Base-by-base conservation (phyloP, 2,329 filamentous ascomycete species). In the Dichotomopilus funicola region DNA sequence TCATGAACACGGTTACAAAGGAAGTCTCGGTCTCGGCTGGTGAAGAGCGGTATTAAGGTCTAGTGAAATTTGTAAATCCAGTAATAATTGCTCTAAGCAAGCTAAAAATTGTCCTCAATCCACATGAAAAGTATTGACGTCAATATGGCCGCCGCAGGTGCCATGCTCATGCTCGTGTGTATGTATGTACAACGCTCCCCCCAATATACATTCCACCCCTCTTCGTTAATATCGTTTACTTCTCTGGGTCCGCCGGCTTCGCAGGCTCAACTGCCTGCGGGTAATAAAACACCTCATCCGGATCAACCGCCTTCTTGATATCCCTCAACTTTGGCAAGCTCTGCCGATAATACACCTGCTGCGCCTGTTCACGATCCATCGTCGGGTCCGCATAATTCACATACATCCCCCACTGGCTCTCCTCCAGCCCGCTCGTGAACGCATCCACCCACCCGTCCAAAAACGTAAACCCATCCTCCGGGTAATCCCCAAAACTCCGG, bases 321-420 rank as follows among this genome's bases (percentile, higher is more conserved):
- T 64, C 49, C 61, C 68, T 66, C 52, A 77, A 62, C 41, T 60
- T 67, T 1, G 66, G 63, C 33, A 75, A 62, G 50, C 67, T 75
- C 48, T 64, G 64, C 5, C 75, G 70, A 59, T 75, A 81, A 66
- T 81, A 80, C 59, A 77, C 64, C 56, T 73, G 64, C 59, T 78
- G 73, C 2, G 78, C 78, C n/a, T 70, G 70, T 1, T 69, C 69
- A n/a, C 72, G 69, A 62, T 71, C 69, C 55, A 79, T 68, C 44
- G 67, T 71, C 0, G 77, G 72, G 61, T 81, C 78, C 4, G 77
- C 73, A 51, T 81, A 81, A 68, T 81, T 81, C 60, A 76, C 68
- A 59, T 81, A 81, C 55, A 75, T 75, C 13, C 75, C 76, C 66
- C 76, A 78, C 6, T 67, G 61, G 1, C 67, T 70, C 38, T 69